phyloP scores from a whole-genome alignment of 352 stramenopile genomes.

The Aphanomyces cochlioides region DNA sequence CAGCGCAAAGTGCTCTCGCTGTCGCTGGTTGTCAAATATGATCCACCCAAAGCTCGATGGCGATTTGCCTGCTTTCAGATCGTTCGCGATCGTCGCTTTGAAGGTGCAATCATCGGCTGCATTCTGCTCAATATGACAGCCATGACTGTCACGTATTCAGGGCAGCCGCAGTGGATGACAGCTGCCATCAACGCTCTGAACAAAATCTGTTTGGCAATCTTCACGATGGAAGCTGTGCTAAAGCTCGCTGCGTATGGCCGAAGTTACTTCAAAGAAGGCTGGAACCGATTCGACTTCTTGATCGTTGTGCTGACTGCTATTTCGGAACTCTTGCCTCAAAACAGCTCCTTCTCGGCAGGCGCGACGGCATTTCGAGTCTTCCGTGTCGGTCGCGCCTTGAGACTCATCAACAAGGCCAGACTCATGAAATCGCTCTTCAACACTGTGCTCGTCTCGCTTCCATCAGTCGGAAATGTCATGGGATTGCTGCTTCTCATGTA shows the following conservation, averaged over 20 bases:
- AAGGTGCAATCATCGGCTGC: slow-evolving; percentile 85
- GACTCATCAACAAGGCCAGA: slow-evolving; percentile 80
- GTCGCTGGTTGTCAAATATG: slow-evolving; percentile 58
- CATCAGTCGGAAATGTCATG: slow-evolving; percentile 87
- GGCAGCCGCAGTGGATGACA: slow-evolving; percentile 56
- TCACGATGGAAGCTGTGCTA: slow-evolving; percentile 80
- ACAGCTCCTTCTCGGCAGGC: slow-evolving; percentile 48
- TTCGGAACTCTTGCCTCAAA: slow-evolving; percentile 49
- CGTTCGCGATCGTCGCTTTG: slow-evolving; percentile 69
- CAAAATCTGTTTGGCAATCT: slow-evolving; percentile 80
- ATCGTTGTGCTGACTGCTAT: slow-evolving; percentile 58
- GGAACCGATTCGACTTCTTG: slow-evolving; percentile 89
- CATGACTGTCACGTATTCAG: slow-evolving; percentile 87
- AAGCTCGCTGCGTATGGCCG: slow-evolving; percentile 79
- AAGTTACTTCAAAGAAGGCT: slow-evolving; percentile 83
- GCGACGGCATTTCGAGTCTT: slow-evolving; percentile 89
- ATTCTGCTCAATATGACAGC: slow-evolving; percentile 90
- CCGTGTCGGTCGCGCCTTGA: slow-evolving; percentile 82
- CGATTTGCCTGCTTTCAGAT: slow-evolving; percentile 56
- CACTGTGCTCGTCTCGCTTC: slow-evolving; percentile 86
- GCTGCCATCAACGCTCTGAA: slow-evolving; percentile 69
- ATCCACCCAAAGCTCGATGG: slow-evolving; percentile 47
- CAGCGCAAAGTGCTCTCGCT: slow-evolving; percentile 62
- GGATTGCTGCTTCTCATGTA: slow-evolving; percentile 89
- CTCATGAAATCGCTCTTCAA: slow-evolving; percentile 84